A percentile compares a stretch with the other conserved stretches of the same genome.
phyloP scores from a whole-genome alignment of 106 monocot genomes.

The Dactylorhiza incarnata region DNA sequence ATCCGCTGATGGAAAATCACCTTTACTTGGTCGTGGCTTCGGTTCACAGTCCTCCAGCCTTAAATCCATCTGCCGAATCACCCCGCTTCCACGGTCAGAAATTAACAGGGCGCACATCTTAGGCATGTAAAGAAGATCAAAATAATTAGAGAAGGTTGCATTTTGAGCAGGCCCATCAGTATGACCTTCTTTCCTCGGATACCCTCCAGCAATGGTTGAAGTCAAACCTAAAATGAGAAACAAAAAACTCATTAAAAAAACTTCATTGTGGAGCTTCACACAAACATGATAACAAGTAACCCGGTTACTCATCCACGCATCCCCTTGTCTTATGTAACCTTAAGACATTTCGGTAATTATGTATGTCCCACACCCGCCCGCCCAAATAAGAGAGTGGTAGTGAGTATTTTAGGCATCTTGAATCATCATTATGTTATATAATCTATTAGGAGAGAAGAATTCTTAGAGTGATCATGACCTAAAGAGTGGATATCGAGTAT shows the following conservation, averaged over 20 bases:
- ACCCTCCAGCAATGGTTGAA: conserved; percentile 49
- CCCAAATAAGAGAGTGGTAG: too few species aligned
- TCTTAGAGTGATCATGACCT: too few species aligned
- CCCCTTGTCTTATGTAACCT: too few species aligned
- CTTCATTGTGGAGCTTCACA: neutral
- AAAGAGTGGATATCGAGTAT: too few species aligned
- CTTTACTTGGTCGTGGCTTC: conserved; percentile 20
- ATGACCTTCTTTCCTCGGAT: conserved; percentile 25
- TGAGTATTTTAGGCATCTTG: too few species aligned
- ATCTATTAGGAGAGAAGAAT: too few species aligned
- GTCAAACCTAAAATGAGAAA: conserved; percentile 31
- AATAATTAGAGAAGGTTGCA: conserved; percentile 43
- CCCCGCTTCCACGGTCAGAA: conserved; percentile 36
- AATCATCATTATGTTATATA: too few species aligned
- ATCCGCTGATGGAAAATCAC: neutral
- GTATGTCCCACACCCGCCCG: too few species aligned
- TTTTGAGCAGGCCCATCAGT: conserved; percentile 51
- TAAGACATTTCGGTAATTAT: too few species aligned
- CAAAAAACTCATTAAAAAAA: neutral
- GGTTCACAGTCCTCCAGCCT: conserved; percentile 34
- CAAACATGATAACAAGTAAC: neutral
- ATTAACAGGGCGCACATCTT: conserved; percentile 41
- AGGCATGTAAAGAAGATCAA: conserved; percentile 40
- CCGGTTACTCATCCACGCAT: neutral
- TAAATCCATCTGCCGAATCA: conserved; percentile 39